A percentile compares a stretch with the other conserved stretches of the same genome.
Conservation (phyloP, 148 eudicot genomes). For the Fagopyrum esculentum region DNA sequence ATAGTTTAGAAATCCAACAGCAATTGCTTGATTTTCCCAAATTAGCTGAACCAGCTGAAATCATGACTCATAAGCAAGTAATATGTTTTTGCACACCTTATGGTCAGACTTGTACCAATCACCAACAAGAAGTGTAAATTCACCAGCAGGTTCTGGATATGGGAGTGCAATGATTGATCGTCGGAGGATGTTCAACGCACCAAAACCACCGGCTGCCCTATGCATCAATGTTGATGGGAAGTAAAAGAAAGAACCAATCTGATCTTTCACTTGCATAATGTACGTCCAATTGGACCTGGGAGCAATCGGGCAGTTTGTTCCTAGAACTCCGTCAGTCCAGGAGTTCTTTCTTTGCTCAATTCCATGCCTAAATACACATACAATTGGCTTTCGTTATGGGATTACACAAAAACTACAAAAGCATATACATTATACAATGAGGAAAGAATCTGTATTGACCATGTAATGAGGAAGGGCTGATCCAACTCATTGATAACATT, state of each 20-base stretch:
- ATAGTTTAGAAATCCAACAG: background rate
- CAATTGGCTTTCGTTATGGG: background rate
- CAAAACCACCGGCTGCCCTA: slow-evolving; percentile 67
- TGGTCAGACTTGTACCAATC: slow-evolving; percentile 75
- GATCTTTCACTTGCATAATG: slow-evolving; percentile 83
- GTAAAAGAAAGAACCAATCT: slow-evolving; percentile 63
- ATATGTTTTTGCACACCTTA: slow-evolving; percentile 35
- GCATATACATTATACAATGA: background rate
- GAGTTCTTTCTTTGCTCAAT: slow-evolving; percentile 62
- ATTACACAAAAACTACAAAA: background rate
- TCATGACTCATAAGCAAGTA: background rate
- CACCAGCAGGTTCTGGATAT: slow-evolving; percentile 44
- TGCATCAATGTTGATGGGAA: slow-evolving; percentile 72
- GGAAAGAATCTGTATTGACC: slow-evolving; percentile 36
- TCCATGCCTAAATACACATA: slow-evolving; percentile 49
- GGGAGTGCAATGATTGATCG: slow-evolving; percentile 55
- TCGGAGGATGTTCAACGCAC: slow-evolving; percentile 42
- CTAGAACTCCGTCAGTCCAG: slow-evolving; percentile 86
- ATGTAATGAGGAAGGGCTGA: slow-evolving; percentile 77
- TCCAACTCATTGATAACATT: slow-evolving; percentile 54
- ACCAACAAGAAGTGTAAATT: slow-evolving; percentile 45
- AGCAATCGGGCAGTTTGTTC: slow-evolving; percentile 85
- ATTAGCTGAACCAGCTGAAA: no score
- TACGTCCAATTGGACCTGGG: slow-evolving; percentile 68
- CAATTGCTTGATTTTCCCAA: background rate